These are phyloP conservation scores for Trypanosoma brucei DNA, from an alignment of 208 protist genomes.

Conservation along the genomic window DNA sequence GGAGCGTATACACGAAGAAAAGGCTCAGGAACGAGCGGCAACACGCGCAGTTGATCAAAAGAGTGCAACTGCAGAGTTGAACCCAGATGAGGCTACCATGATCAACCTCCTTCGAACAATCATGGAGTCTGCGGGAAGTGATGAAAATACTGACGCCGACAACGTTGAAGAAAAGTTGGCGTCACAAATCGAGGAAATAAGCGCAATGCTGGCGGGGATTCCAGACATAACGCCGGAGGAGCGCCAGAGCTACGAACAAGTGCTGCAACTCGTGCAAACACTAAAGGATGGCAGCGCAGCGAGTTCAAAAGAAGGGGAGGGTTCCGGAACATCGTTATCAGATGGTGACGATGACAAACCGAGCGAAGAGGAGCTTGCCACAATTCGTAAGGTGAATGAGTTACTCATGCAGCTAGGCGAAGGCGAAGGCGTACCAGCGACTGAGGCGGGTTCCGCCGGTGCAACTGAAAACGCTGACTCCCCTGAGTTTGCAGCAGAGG, in stretches of 20 bases:
- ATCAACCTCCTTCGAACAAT: slow-evolving; percentile 19
- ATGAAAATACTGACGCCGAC: slow-evolving; percentile 36
- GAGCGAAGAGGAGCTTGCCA: slow-evolving; percentile 1
- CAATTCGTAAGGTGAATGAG: not conserved
- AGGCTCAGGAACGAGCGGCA: slow-evolving; percentile 40
- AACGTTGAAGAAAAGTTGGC: slow-evolving; percentile 44
- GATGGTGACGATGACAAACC: not conserved
- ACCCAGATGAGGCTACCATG: slow-evolving; percentile 20
- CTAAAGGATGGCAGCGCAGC: slow-evolving; percentile 38
- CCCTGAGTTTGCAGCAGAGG: not conserved
- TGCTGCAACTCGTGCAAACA: slow-evolving; percentile 36
- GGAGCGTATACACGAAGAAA: slow-evolving; percentile 60
- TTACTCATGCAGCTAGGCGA: not conserved
- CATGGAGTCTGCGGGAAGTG: slow-evolving; percentile 24
- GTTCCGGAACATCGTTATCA: slow-evolving; percentile 7
- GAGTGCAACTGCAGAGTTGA: slow-evolving; percentile 29
- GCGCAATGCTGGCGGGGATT: slow-evolving; percentile 2
- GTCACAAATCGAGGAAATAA: slow-evolving; percentile 16
- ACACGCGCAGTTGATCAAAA: slow-evolving; percentile 47
- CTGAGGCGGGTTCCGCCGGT: too few species aligned
- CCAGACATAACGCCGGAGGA: slow-evolving; percentile 14
- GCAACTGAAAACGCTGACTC: not conserved
- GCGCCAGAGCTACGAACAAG: slow-evolving; percentile 13
- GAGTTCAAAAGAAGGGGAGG: slow-evolving; percentile 36
- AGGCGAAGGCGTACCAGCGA: not conserved